phyloP scores from a whole-genome alignment of 805 yeast genomes.

The Zygosaccharomyces pseudorouxii region DNA sequence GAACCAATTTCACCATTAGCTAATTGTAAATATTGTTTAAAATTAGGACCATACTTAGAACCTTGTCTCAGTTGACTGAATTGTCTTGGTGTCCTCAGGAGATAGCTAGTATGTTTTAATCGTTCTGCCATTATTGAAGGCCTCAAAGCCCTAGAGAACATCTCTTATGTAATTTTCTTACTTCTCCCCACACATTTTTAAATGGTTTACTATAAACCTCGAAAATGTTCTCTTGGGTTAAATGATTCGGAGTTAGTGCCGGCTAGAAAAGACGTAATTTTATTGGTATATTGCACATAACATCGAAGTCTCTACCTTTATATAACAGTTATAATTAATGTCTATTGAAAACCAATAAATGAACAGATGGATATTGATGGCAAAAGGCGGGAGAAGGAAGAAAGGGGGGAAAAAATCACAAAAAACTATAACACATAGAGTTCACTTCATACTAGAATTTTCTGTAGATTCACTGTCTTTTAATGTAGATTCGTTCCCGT shows the following conservation, averaged over 20 bases:
- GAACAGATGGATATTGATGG: too few species aligned
- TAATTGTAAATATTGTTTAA: conserved; percentile 43
- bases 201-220: background rate
- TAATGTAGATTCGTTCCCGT: conserved; percentile 12
- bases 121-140: conserved; percentile 8
- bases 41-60: conserved; percentile 37
- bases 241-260: background rate
- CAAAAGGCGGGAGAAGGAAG: background rate
- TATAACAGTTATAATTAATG: too few species aligned
- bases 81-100: conserved; percentile 11
- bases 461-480: background rate
- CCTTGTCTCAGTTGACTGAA: conserved; percentile 31
- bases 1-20: conserved; percentile 49
- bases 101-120: conserved; percentile 10
- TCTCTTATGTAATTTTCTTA: background rate
- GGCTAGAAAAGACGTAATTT: too few species aligned
- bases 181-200: background rate
- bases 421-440: background rate
- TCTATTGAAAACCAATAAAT: too few species aligned
- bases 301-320: too few species aligned
- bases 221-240: background rate
- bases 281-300: too few species aligned
- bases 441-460: background rate
- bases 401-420: background rate
- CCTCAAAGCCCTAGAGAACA: background rate